Base-by-base conservation (phyloP, 1,139 yeast genomes). In the Chernovozyma aurita region DNA sequence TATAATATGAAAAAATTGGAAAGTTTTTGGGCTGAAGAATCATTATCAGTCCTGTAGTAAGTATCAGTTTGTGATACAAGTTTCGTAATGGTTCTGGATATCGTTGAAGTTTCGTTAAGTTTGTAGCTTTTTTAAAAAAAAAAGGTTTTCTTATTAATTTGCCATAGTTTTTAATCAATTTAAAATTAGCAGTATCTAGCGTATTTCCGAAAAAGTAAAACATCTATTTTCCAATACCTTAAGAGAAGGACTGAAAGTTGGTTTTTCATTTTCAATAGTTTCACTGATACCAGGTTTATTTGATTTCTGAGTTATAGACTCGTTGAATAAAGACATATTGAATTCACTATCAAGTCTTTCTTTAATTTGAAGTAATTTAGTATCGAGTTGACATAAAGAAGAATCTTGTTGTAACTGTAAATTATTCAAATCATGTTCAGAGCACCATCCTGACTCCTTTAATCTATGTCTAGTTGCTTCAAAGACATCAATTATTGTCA, bases 381-480 rank as follows among this genome's bases (percentile, higher is more conserved):
- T 53, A 45, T 63, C 63, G 40, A 61, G 47, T 49, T 65, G 59
- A 39, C 59, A 44, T 28, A 54, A 39, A 21, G 61, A 54, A 12
- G 59, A 41, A 42, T 62, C 66, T 41, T 59, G 59, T 42, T 66
- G 72, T 28, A 63, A 46, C 43, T 58, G 63, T 35, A 67, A 53
- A 49, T 66, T 68, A 41, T 65, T 59, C 48, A 70, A 58, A 47
- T 70, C 75, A 42, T 66, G 66, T 25, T 49, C 50, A 2, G 73
- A 66, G 44, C 73, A 68, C 76, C 76, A 70, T 2, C 76, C 76
- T 35, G 67, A 60, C 29, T 57, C 58, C 20, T 47, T 40, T 39
- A 70, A 56, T 37, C 65, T 55, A 32, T 54, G 50, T 36, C 52
- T 62, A n/a, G 74, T 63, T 18, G 54, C 47, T 31, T 56, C 63